A percentile compares a stretch with the other conserved stretches of the same genome.
Evolutionary conservation across 768 basidiomycete genomes (phyloP).

Genomic region (Lyophyllum atratum): DNA sequence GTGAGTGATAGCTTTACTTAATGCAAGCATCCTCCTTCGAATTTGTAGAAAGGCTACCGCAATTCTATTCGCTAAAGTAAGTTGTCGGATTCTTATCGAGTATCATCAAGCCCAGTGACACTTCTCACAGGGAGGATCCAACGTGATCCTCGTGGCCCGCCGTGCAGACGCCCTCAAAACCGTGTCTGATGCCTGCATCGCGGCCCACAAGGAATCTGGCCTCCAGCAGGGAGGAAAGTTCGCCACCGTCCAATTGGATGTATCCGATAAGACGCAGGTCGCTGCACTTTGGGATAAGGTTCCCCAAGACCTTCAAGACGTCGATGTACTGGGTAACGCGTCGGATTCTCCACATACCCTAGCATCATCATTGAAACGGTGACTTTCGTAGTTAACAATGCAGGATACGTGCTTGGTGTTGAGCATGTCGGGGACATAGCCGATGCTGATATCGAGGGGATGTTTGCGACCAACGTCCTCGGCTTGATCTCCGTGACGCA

Average conservation of each 20-base stretch:
- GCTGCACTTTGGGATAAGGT: constrained; percentile 70
- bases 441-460: constrained; percentile 76
- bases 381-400: constrained; percentile 55
- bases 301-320: constrained; percentile 64
- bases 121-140: constrained; percentile 70
- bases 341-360: neutral
- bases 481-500: constrained; percentile 87
- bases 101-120: neutral
- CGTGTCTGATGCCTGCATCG: constrained; percentile 67
- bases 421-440: constrained; percentile 86
- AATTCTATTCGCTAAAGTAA: constrained; percentile 86
- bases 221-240: constrained; percentile 79
- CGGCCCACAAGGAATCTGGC: constrained; percentile 74
- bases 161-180: constrained; percentile 69
- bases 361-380: constrained; percentile 1
- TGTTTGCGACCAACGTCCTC: constrained; percentile 82
- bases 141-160: constrained; percentile 84
- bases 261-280: constrained; percentile 75
- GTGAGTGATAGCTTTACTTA: constrained; percentile 42
- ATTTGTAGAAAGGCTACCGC: constrained; percentile 68
- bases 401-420: constrained; percentile 87
- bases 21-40: neutral
- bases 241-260: constrained; percentile 71
- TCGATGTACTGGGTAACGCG: constrained; percentile 81
- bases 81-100: constrained; percentile 1